Evolutionary conservation across 2,329 filamentous ascomycete species (phyloP), one percentile per base, ranked within the genome.

Genomic region (Colletotrichum agaves): DNA sequence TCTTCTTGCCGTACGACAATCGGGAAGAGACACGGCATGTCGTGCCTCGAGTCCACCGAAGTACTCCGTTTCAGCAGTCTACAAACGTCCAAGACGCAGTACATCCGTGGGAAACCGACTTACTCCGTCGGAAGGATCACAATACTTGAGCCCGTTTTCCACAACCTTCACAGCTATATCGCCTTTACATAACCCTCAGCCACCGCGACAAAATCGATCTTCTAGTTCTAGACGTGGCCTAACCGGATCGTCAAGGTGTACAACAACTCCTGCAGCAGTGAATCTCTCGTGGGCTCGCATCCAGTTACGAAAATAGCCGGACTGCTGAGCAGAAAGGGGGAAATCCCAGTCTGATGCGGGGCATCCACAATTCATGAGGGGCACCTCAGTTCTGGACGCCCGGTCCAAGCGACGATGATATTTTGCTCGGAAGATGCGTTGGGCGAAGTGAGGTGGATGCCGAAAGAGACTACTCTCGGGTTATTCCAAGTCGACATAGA

Each of bases 291-390:
- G 27, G 27, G n/a, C 37, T 46, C 15, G 43, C 47, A 50, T 8
- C 5, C 46, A 44, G 37, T 41, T 13, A 31, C n/a, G 59, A 60
- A 63, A 58, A 21, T 39, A 52, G 35, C 63, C 52, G 47, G 31
- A 53, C 41, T 74, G 74, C 72, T 73, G 67, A 57, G 70, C 71
- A 63, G 63, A 69, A 56, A 21, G 47, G 15, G 17, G 5, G 15
- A 77, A 75, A 72, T 69, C 27, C n/a, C 17, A 60, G 17, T 41
- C 41, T 43, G 15, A 56, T 46, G 47, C 62, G 47, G 62, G 62
- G 62, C 57, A 55, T 15, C 23, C 17, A n/a, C 47, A 50, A 50
- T 31, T 12, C 47, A 31, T 50, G 27, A 37, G 11, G 35, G 35
- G 27, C 27, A 7, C 6, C 27, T 27, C 27, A 7, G 27, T 27